These are phyloP conservation scores for Neoarthrinium moseri DNA, from an alignment of 2,329 filamentous ascomycete species.

Conservation along the genomic window DNA sequence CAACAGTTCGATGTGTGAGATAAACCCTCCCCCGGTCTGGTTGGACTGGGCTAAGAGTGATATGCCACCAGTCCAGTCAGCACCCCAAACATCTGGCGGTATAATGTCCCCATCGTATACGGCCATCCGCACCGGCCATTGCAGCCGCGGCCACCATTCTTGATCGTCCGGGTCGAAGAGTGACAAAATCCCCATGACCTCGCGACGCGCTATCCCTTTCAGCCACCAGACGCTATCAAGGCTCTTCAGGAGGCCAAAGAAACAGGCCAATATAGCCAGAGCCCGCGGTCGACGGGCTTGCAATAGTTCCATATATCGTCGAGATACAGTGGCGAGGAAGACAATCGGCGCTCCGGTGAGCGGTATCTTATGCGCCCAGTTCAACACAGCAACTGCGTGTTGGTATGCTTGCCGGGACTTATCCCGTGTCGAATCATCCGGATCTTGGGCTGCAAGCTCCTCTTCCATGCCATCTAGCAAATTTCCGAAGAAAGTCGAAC, in stretches of 20 bases:
- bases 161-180: slow-evolving; percentile 56
- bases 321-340: slow-evolving; percentile 64
- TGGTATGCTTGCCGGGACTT: slow-evolving; percentile 56
- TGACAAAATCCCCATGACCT: slow-evolving; percentile 63
- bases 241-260: slow-evolving; percentile 63
- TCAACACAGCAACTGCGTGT: slow-evolving; percentile 64
- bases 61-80: slow-evolving; percentile 46
- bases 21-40: slow-evolving; percentile 30
- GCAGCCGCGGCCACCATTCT: slow-evolving; percentile 59
- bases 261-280: slow-evolving; percentile 63
- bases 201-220: slow-evolving; percentile 61
- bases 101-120: slow-evolving; percentile 54
- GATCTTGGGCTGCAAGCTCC: slow-evolving; percentile 40
- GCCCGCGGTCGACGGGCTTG: slow-evolving; percentile 59
- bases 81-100: slow-evolving; percentile 57
- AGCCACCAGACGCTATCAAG: slow-evolving; percentile 69
- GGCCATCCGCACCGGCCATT: slow-evolving; percentile 60
- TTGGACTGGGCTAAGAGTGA: slow-evolving; percentile 30
- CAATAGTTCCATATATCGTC: slow-evolving; percentile 59
- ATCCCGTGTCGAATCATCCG: slow-evolving; percentile 14
- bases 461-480: slow-evolving; percentile 58
- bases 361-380: slow-evolving; percentile 64
- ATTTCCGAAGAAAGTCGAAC: slow-evolving; percentile 59
- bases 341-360: slow-evolving; percentile 58
- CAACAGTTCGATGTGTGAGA: slow-evolving; percentile 45